Percentiles rank a stretch among this genome's conserved stretches.
Conservation (phyloP, 2,329 filamentous ascomycete species). For the Penicillium aurantiogriseum region DNA sequence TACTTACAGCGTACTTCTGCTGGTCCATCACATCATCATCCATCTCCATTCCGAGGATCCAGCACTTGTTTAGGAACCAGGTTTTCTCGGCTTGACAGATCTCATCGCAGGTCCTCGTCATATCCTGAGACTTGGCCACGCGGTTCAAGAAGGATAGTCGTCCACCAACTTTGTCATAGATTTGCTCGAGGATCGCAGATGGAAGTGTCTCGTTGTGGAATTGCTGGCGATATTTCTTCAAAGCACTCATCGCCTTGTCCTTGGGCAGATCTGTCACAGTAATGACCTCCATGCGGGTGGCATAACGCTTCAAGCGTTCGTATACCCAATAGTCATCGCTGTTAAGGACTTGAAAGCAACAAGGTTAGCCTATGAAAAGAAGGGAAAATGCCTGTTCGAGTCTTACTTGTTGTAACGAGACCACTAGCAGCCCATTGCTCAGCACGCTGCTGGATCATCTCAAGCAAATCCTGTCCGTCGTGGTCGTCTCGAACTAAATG, state of each 20-base stretch:
- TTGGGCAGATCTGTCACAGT: conserved; percentile 82
- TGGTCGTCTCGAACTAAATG: conserved; percentile 90
- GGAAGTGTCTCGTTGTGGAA: conserved; percentile 66
- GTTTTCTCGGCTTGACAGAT: conserved; percentile 71
- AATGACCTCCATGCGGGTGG: conserved; percentile 91
- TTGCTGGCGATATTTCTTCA: conserved; percentile 74
- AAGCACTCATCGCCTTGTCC: conserved; percentile 69
- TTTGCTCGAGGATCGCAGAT: conserved; percentile 62
- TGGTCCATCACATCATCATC: conserved; percentile 99
- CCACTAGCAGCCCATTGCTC: conserved; percentile 95
- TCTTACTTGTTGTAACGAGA: conserved; percentile 67
- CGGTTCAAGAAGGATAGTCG: conserved; percentile 83
- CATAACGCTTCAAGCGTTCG: conserved; percentile 86
- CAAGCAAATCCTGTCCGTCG: conserved; percentile 87
- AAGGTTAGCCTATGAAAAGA: not conserved
- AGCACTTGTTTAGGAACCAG: conserved; percentile 78
- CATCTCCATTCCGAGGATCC: conserved; percentile 72
- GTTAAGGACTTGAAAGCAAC: conserved; percentile 70
- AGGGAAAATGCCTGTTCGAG: not conserved
- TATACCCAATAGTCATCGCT: conserved; percentile 99
- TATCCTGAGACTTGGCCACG: conserved; percentile 81
- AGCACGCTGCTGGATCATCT: conserved; percentile 90
- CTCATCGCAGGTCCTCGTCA: conserved; percentile 72
- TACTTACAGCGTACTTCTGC: conserved; percentile 84
- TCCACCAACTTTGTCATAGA: conserved; percentile 85